Percentiles rank a stretch among this genome's conserved stretches.
These are phyloP conservation scores for Cutaneotrichosporon cavernicola DNA, from an alignment of 1,284 basidiomycete genomes.

Conservation along the genomic window DNA sequence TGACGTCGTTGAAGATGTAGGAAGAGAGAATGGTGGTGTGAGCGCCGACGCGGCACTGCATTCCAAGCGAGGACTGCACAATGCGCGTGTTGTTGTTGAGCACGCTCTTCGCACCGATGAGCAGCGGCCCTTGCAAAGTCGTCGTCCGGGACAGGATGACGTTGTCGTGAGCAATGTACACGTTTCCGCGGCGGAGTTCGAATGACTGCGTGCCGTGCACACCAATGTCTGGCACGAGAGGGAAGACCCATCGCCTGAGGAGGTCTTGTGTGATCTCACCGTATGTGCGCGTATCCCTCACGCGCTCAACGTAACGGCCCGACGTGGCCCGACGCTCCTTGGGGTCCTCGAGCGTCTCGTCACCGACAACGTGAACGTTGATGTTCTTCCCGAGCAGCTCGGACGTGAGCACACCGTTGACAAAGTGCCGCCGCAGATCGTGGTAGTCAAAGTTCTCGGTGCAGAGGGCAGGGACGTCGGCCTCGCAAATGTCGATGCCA, in stretches of 20 bases:
- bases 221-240: slow-evolving; percentile 89
- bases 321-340: slow-evolving; percentile 21
- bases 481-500: slow-evolving; percentile 57
- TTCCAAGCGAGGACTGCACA: slow-evolving; percentile 67
- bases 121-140: slow-evolving; percentile 39
- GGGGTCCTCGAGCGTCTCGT: slow-evolving; percentile 20
- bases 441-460: slow-evolving; percentile 99
- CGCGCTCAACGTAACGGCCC: slow-evolving; percentile 82
- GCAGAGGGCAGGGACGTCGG: slow-evolving; percentile 80
- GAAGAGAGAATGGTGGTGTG: slow-evolving; percentile 67
- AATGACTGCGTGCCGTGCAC: slow-evolving; percentile 77
- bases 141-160: slow-evolving; percentile 71
- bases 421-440: slow-evolving; percentile 86
- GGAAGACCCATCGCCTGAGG: slow-evolving; percentile 87
- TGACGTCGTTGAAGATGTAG: slow-evolving; percentile 77
- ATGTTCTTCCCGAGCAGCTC: slow-evolving; percentile 95
- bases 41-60: slow-evolving; percentile 76
- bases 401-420: slow-evolving; percentile 92
- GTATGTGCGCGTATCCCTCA: slow-evolving; percentile 84
- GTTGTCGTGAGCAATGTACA: slow-evolving; percentile 75
- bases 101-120: slow-evolving; percentile 41
- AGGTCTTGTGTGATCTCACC: slow-evolving; percentile 90
- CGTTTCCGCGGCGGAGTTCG: slow-evolving; percentile 78
- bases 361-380: slow-evolving; percentile 77
- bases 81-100: slow-evolving; percentile 46